Percentiles rank a stretch among this genome's conserved stretches.
Evolutionary conservation across 2,329 filamentous ascomycete species (phyloP).

Genomic region (Myriangium duriaei): DNA sequence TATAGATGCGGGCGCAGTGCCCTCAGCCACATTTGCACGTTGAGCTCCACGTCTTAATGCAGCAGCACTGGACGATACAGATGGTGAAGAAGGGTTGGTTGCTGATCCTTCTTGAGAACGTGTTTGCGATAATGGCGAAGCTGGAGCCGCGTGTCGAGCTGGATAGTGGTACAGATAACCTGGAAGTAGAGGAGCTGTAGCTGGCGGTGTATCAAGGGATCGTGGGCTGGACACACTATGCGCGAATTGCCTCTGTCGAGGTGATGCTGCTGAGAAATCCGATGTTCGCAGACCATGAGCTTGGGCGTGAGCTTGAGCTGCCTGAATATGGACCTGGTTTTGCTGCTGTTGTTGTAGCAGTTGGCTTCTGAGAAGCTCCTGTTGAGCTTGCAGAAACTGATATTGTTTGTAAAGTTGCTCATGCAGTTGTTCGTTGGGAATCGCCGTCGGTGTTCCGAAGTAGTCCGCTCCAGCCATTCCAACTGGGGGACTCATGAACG

Average conservation of each 20-base stretch:
- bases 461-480: slow-evolving; percentile 29
- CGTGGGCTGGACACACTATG: slow-evolving; percentile 21
- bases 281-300: slow-evolving; percentile 19
- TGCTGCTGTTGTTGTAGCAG: slow-evolving; percentile 30
- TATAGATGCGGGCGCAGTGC: slow-evolving; percentile 25
- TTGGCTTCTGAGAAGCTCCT: slow-evolving; percentile 27
- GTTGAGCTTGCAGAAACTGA: slow-evolving; percentile 24
- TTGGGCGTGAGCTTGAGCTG: slow-evolving; percentile 19
- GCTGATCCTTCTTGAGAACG: slow-evolving; percentile 31
- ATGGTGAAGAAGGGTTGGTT: slow-evolving; percentile 38
- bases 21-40: slow-evolving; percentile 32
- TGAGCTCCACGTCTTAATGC: slow-evolving; percentile 31
- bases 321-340: slow-evolving; percentile 19
- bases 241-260: slow-evolving; percentile 22
- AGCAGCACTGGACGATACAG: slow-evolving; percentile 31
- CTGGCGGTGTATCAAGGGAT: slow-evolving; percentile 20
- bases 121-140: slow-evolving; percentile 25
- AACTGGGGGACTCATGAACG: slow-evolving; percentile 32
- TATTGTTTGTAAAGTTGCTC: slow-evolving; percentile 38
- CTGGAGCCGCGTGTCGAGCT: slow-evolving; percentile 26
- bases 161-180: slow-evolving; percentile 36
- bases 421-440: slow-evolving; percentile 30
- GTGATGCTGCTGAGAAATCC: slow-evolving; percentile 26
- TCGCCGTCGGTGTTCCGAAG: slow-evolving; percentile 20
- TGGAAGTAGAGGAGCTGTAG: slow-evolving; percentile 26